A percentile compares a stretch with the other conserved stretches of the same genome.
Conservation (phyloP, 139 green algal species). For the Pycnococcus provasolii region DNA sequence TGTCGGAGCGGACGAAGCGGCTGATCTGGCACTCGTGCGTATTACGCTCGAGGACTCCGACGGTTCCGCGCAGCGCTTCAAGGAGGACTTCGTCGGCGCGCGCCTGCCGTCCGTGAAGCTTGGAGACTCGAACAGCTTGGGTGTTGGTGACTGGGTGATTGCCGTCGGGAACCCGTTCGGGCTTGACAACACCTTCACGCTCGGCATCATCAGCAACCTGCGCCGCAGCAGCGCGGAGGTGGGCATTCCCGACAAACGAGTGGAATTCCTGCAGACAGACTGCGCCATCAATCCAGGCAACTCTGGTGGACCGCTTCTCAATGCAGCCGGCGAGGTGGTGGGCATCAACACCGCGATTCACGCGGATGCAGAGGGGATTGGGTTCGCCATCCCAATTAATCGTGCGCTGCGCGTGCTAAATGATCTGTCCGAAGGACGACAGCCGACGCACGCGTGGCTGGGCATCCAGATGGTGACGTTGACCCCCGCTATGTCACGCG, state of each 20-base stretch:
- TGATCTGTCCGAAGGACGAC: not conserved
- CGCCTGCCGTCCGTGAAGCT: conserved; percentile 10
- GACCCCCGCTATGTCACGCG: not conserved
- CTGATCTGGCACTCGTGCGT: conserved; percentile 26
- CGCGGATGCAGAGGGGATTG: conserved; percentile 30
- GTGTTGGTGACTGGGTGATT: conserved; percentile 35
- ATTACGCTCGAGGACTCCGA: not conserved
- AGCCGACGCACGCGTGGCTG: conserved; percentile 5
- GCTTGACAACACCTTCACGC: conserved; percentile 32
- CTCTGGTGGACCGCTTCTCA: conserved; percentile 30
- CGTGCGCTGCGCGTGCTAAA: not conserved
- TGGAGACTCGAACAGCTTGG: conserved; percentile 20
- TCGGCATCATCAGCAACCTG: conserved; percentile 32
- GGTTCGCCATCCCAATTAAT: conserved; percentile 36
- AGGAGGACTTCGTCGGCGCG: not conserved
- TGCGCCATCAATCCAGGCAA: conserved; percentile 37
- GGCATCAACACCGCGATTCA: conserved; percentile 35
- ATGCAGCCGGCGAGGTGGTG: conserved; percentile 29
- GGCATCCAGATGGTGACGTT: conserved; percentile 17
- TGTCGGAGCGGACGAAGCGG: conserved; percentile 14
- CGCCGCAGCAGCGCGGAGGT: conserved; percentile 25
- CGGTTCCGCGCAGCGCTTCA: not conserved
- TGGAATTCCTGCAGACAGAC: conserved; percentile 34
- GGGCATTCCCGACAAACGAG: conserved; percentile 26
- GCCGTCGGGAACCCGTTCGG: conserved; percentile 38